phyloP scores from a whole-genome alignment of 1,284 basidiomycete genomes.

The Puccinia brachypodii region DNA sequence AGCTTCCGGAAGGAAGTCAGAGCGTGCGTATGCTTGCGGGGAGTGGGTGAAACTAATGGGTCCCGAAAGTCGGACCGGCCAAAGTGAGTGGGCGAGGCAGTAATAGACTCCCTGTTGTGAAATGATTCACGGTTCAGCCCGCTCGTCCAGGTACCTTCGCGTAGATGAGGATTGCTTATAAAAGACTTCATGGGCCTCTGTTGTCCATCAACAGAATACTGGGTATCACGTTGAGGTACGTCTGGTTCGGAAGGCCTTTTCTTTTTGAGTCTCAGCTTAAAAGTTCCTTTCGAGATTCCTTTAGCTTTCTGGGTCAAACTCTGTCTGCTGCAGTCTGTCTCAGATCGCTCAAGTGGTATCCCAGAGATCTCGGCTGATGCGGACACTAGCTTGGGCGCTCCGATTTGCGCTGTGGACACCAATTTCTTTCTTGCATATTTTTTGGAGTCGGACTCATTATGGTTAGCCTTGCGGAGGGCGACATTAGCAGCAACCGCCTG shows the following conservation, averaged over 20 bases:
- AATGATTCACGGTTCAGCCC: not conserved
- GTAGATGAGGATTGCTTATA: not conserved
- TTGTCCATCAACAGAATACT: not conserved
- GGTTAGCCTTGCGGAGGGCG: conserved; percentile 4
- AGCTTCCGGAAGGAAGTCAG: conserved; percentile 1
- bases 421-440: not conserved
- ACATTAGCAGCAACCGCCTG: conserved; percentile 43
- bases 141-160: not conserved
- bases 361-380: conserved; percentile 12
- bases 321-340: not conserved
- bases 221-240: not conserved
- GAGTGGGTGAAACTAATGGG: not conserved
- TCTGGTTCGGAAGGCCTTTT: conserved; percentile 28
- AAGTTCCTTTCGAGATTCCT: not conserved
- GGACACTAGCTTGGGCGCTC: conserved; percentile 15
- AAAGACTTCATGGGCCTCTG: not conserved
- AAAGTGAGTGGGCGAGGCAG: not conserved
- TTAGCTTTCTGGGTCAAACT: not conserved
- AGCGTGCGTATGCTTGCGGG: not conserved
- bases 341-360: not conserved
- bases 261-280: conserved; percentile 36
- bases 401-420: conserved; percentile 11
- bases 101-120: not conserved
- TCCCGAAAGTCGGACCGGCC: not conserved
- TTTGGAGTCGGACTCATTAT: not conserved